Base-by-base conservation (phyloP, 2,329 filamentous ascomycete species). In the Sporothrix mexicana region DNA sequence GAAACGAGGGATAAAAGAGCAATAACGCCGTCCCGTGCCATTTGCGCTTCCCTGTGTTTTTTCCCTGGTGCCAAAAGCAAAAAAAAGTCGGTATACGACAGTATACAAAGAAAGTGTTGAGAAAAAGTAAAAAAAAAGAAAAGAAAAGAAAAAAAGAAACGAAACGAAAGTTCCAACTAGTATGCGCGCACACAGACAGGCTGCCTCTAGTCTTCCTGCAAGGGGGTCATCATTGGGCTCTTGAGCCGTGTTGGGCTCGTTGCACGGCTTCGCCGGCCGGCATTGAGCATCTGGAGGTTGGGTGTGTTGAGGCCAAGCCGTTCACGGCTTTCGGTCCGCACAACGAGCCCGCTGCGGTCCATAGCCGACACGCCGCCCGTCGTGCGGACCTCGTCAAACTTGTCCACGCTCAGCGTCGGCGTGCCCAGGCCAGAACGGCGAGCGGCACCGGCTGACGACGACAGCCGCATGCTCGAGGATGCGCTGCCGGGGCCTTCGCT, bases 311-410 rank as follows among this genome's bases (percentile, higher is more conserved):
- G 66, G 1, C 66, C 66, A 15, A 98, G 82, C 73, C 93, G 87
- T 79, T 98, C 96, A 70, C 94, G 86, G 79, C 94, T 97, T 79
- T 98, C 95, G 0, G 93, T 97, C 76, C 95, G 85, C 2, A 94
- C 88, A 71, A 93, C 90, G 75, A 98, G 80, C 1, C 95, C 95
- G 64, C 88, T 90, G 53, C 94, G 83, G 76, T 91, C 88, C 78
- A 91, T 85, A 5, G 85, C 85, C 70, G 83, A 85, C 17, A 78
- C 77, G 23, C 43, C 57, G 17, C 45, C 17, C 20, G 13, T 78
- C 77, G 78, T 77, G 36, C 81, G 80, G 15, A 81, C 73, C 51
- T 85, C 83, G 51, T 90, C 88, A 64, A 87, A 87, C 49, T 84
- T 84, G 6, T 84, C 83, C 2, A 86, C 79, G 73, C 86, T 88